Evolutionary conservation across 495 filamentous ascomycete species (phyloP), one percentile per base, ranked within the genome.

Genomic region (Daldinia loculata): DNA sequence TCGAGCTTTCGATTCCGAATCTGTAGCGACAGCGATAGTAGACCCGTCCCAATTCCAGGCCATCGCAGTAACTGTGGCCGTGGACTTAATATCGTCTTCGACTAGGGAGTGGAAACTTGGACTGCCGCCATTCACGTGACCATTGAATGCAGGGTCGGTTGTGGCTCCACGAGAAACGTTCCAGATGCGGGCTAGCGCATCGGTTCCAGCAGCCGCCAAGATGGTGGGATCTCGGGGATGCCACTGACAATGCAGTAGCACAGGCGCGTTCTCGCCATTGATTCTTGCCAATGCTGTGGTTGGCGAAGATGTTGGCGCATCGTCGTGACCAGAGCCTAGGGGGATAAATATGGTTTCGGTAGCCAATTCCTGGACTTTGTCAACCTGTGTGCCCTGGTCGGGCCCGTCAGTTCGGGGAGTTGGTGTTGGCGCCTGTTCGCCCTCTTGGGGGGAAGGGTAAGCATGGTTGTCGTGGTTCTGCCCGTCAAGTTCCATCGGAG

Each of bases 121-220:
- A 39, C 68, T 68, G 70, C 65, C 67, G 57, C 74, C 77, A 56
- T 81, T 80, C 82, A 83, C 83, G 83, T 84, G 81, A 83, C 72
- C 74, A 22, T 77, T 75, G 61, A 79, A 74, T 63, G 78, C 79
- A 66, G 78, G 74, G 63, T 83, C 79, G 61, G 80, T 77, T 72
- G 80, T 79, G 67, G 84, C 78, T 71, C 81, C 81, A 84, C 81
- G 80, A 70, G 88, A 85, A 56, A 94, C 76, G 71, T 87, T 91
- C 91, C 91, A 95, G 78, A 95, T 82, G 67, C 88, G 89, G 81
- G 91, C 92, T 85, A 92, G 90, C 78, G 89, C 87, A 78, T 93
- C 90, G 75, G 83, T 86, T 75, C 92, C 91, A 77, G 88, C 89
- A 69, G 89, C 88, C 72, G 89, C 90, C 78, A 96, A 84, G 76